Base-by-base conservation (phyloP, 2,329 filamentous ascomycete genomes). In the Didymella exigua region DNA sequence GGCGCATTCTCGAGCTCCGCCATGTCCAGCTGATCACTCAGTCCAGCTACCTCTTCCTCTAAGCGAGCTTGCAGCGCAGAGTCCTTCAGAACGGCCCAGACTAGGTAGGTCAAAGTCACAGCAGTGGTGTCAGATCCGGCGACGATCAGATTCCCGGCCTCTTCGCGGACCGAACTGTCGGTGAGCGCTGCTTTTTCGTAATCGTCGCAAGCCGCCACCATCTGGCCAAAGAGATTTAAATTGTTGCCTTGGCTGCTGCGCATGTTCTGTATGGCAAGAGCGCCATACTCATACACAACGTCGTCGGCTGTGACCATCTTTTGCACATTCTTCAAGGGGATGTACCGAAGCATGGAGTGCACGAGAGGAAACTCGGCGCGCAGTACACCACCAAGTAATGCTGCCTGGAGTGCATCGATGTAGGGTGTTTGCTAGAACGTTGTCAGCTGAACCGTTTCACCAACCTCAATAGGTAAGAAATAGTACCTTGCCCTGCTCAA, bases 101-200 rank as follows among this genome's bases (percentile, higher is more conserved):
- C 64, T 21, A 75, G 55, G 41, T 74, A 75, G 4, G 71, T 75
- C 18, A 75, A 44, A 5, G 67, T 72, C 4, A 68, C 59, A 13
- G 63, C 69, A 2, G 73, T 75, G 2, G 72, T 75, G 34, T 75
- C 73, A 4, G 69, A 70, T 1, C 73, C 72, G 2, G 69, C 69
- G 5, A 74, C 64, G 30, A 74, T 73, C 9, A 72, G 34, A 36
- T 68, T 69, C 11, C 61, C 65, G 7, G 70, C 69, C 49, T 75
- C 70, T 43, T 65, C 57, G 8, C 62, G 52, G 9, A 74, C 61
- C 23, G 68, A 63, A 51, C 63, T 62, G 33, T 72, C 69, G 5
- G 50, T 67, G 42, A 48, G 69, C 46, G 41, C 31, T 40, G 30
- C 54, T 56, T 52, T 70, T 50, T 67, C 58, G 63, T 66, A 52